Percentiles rank a stretch among this genome's conserved stretches.
phyloP scores from a whole-genome alignment of 2,329 filamentous ascomycete species.

The Neoarthrinium moseri region DNA sequence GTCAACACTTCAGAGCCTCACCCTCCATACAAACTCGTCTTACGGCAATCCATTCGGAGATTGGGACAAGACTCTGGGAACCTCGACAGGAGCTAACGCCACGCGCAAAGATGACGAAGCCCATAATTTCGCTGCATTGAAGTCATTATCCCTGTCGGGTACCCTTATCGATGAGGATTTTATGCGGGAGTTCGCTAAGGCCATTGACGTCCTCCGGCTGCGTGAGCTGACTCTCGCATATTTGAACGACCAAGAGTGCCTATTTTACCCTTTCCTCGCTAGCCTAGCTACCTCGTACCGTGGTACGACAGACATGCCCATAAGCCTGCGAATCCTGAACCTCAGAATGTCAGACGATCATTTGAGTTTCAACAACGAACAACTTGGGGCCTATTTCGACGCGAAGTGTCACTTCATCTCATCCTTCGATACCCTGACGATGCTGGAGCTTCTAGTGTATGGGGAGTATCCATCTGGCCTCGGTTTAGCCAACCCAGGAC shows the following conservation, averaged over 20 bases:
- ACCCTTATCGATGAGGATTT: background rate
- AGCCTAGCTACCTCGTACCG: background rate
- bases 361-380: background rate
- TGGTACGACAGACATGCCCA: background rate
- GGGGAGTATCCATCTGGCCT: background rate
- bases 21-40: background rate
- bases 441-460: background rate
- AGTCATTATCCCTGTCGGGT: background rate
- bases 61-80: background rate
- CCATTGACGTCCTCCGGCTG: background rate
- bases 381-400: background rate
- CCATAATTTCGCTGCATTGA: background rate
- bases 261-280: background rate
- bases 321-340: background rate
- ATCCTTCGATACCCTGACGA: constrained; percentile 9
- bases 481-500: background rate
- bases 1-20: constrained; percentile 6
- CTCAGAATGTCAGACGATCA: background rate
- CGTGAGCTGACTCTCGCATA: background rate
- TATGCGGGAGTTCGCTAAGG: background rate
- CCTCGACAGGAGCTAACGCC: background rate
- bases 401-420: constrained; percentile 4
- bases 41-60: background rate
- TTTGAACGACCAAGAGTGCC: background rate
- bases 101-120: background rate